Conservation (phyloP, 345 rosid genomes). For the Mercurialis annua region DNA sequence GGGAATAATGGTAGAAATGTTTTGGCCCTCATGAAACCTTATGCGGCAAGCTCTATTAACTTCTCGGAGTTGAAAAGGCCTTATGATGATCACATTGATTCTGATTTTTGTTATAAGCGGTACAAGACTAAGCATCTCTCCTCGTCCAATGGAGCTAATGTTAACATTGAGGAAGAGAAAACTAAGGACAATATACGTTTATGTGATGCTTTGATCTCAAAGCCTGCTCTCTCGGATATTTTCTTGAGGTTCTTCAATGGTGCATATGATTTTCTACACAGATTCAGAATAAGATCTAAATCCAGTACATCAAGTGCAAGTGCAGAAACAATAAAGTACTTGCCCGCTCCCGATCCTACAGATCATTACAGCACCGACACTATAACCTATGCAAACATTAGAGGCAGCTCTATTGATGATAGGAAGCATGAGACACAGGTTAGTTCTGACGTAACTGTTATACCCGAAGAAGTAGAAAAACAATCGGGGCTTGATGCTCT, state of each 20-base stretch:
- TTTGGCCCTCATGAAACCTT: background rate
- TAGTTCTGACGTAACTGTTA: conserved; percentile 7
- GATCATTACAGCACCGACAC: conserved; percentile 1
- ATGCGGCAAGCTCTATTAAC: background rate
- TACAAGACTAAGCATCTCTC: background rate
- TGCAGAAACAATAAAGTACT: background rate
- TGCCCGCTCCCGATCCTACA: background rate
- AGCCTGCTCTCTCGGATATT: conserved; percentile 3
- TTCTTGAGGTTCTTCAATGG: background rate
- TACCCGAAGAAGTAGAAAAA: conserved; percentile 5
- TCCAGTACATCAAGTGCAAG: background rate
- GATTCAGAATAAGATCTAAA: background rate
- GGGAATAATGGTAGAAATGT: background rate
- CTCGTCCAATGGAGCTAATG: background rate
- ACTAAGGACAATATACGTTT: background rate
- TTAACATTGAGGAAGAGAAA: background rate
- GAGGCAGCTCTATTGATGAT: background rate
- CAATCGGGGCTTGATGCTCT: background rate
- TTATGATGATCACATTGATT: background rate
- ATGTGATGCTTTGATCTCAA: background rate
- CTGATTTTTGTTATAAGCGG: conserved; percentile 2
- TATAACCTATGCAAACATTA: background rate
- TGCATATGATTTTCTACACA: background rate
- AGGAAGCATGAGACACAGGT: background rate
- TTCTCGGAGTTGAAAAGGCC: conserved; percentile 3